phyloP scores from a whole-genome alignment of 345 rosid genomes.

The Combretum micranthum region DNA sequence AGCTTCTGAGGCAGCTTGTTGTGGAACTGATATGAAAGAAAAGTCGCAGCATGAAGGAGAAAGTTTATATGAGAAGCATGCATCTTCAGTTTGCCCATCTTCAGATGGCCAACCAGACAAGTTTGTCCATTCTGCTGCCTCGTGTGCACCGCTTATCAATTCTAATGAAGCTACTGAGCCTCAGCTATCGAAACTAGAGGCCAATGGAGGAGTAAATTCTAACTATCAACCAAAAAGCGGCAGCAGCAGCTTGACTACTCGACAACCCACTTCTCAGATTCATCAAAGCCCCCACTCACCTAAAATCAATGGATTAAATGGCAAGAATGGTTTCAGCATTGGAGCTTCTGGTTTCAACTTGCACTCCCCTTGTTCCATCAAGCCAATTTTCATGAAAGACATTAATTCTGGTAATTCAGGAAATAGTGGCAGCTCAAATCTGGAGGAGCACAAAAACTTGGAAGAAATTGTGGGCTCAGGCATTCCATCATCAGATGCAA shows the following conservation, averaged over 20 bases:
- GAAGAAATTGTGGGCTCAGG: neutral
- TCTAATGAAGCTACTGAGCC: conserved; percentile 20
- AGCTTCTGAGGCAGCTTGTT: conserved; percentile 10
- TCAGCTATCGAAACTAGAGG: conserved; percentile 14
- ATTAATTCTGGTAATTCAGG: conserved; percentile 15
- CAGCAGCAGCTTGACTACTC: conserved; percentile 14
- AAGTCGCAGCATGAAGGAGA: conserved; percentile 10
- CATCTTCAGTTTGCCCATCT: conserved; percentile 3
- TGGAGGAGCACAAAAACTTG: conserved; percentile 17
- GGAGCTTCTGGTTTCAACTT: conserved; percentile 25
- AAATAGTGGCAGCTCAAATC: conserved; percentile 5
- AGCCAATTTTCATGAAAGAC: conserved; percentile 15
- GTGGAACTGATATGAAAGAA: conserved; percentile 11
- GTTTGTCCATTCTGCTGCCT: conserved; percentile 12
- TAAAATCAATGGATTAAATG: conserved; percentile 36
- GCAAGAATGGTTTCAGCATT: conserved; percentile 24
- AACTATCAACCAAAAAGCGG: conserved; percentile 11
- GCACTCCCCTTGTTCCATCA: conserved; percentile 21
- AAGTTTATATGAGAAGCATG: conserved; percentile 15
- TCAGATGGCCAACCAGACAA: conserved; percentile 13
- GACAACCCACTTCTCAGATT: conserved; percentile 22
- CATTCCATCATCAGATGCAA: conserved; percentile 8
- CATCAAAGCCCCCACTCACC: conserved; percentile 17
- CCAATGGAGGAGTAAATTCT: conserved; percentile 14
- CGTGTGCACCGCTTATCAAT: conserved; percentile 2